phyloP scores from a whole-genome alignment of 768 basidiomycete genomes.

The Clathrus columnatus region DNA sequence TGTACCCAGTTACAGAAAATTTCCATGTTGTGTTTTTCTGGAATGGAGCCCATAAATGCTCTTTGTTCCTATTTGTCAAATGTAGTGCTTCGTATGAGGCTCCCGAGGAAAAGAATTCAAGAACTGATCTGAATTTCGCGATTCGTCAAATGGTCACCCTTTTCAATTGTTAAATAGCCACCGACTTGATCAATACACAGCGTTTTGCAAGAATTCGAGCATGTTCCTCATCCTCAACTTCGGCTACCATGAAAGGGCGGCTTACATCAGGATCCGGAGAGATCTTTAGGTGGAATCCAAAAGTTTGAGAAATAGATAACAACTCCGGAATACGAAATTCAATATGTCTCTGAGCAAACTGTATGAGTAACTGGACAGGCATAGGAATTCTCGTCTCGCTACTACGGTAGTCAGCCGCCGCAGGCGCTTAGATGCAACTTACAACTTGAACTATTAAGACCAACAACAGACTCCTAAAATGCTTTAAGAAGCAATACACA shows the following conservation, averaged over 20 bases:
- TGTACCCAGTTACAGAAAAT: constrained; percentile 66
- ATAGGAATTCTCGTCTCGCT: constrained; percentile 8
- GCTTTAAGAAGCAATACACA: too few relatives aligned
- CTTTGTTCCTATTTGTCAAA: constrained; percentile 34
- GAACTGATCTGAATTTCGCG: constrained; percentile 48
- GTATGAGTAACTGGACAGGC: constrained; percentile 42
- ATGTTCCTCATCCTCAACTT: constrained; percentile 61
- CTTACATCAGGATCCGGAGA: constrained; percentile 41
- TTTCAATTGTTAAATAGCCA: constrained; percentile 12
- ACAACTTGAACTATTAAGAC: neutral
- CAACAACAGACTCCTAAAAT: too few relatives aligned
- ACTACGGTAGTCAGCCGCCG: neutral
- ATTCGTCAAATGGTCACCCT: constrained; percentile 3
- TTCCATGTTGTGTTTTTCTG: constrained; percentile 67
- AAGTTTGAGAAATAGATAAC: constrained; percentile 61
- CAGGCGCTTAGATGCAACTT: neutral
- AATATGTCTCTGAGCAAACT: constrained; percentile 73
- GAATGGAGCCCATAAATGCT: constrained; percentile 48
- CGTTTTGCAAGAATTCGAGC: constrained; percentile 64
- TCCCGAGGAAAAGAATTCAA: constrained; percentile 70
- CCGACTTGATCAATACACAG: constrained; percentile 79
- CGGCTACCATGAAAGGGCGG: constrained; percentile 69
- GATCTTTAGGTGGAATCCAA: constrained; percentile 53
- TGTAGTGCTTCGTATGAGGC: constrained; percentile 65
- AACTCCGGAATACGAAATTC: constrained; percentile 85